phyloP scores from a whole-genome alignment of 1,139 yeast genomes.

The Sugiyamaella sp. region DNA sequence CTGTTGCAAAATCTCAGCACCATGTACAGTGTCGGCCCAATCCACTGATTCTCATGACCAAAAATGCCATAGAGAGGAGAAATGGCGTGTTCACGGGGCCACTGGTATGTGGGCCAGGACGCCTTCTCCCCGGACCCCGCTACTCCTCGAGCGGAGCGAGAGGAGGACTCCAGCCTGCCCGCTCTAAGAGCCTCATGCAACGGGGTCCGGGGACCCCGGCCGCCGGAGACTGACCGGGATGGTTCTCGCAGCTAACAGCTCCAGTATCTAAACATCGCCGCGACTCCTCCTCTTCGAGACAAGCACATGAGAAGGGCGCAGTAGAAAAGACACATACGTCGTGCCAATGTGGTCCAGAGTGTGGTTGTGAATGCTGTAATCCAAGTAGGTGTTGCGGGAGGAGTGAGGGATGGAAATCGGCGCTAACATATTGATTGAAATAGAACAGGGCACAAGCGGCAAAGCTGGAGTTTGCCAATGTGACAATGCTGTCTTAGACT shows the following conservation, averaged over 20 bases:
- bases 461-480: background rate
- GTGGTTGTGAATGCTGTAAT: constrained; percentile 10
- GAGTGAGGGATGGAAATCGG: background rate
- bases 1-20: too few species aligned
- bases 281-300: background rate
- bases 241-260: background rate
- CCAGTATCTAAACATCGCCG: background rate
- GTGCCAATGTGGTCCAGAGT: constrained; percentile 7
- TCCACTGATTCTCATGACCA: too few species aligned
- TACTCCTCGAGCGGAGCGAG: too few species aligned
- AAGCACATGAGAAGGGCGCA: background rate
- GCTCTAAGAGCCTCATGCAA: too few species aligned
- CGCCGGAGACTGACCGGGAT: too few species aligned
- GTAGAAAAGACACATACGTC: constrained; percentile 2
- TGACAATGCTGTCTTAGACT: background rate
- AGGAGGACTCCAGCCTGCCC: too few species aligned
- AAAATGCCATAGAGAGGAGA: too few species aligned
- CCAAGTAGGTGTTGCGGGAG: background rate
- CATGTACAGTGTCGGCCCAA: too few species aligned
- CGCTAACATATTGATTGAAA: background rate
- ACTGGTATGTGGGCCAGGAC: too few species aligned
- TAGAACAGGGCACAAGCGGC: background rate
- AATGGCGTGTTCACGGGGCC: too few species aligned
- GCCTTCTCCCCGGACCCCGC: too few species aligned
- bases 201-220: too few species aligned